phyloP scores from a whole-genome alignment of 2,329 filamentous ascomycete species.

The Byssothecium circinans region DNA sequence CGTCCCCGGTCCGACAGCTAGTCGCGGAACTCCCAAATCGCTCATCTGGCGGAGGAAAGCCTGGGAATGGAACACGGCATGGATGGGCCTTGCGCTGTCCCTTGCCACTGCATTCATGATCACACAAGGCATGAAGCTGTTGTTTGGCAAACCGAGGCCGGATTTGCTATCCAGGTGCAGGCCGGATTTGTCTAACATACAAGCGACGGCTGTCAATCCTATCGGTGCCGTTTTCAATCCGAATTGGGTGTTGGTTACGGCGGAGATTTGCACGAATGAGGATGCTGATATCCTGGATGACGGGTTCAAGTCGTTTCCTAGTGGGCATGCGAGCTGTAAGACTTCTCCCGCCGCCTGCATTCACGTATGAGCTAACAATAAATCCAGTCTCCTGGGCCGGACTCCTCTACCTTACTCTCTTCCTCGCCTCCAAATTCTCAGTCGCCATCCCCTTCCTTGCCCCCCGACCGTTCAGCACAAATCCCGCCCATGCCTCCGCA shows the following conservation, averaged over 20 bases:
- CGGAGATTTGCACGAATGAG: slow-evolving; percentile 71
- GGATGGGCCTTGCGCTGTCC: slow-evolving; percentile 77
- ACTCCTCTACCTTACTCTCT: slow-evolving; percentile 82
- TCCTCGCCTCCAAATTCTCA: slow-evolving; percentile 80
- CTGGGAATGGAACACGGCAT: slow-evolving; percentile 87
- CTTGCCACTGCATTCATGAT: slow-evolving; percentile 75
- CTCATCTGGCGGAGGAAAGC: slow-evolving; percentile 79
- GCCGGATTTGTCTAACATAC: slow-evolving; percentile 66
- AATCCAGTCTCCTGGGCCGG: slow-evolving; percentile 70
- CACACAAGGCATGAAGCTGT: slow-evolving; percentile 80
- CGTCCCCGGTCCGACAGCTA: slow-evolving; percentile 71
- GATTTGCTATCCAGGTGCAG: slow-evolving; percentile 71
- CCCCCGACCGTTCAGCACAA: slow-evolving; percentile 50
- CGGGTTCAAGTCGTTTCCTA: slow-evolving; percentile 83
- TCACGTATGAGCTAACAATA: not conserved
- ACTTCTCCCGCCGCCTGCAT: slow-evolving; percentile 3
- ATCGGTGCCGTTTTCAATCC: slow-evolving; percentile 54
- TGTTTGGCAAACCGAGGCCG: slow-evolving; percentile 66
- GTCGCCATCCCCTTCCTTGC: slow-evolving; percentile 72
- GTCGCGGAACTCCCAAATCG: slow-evolving; percentile 61
- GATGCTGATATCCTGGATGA: slow-evolving; percentile 67
- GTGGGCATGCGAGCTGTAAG: slow-evolving; percentile 71
- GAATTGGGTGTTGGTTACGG: slow-evolving; percentile 71
- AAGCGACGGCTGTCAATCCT: slow-evolving; percentile 62
- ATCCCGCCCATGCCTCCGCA: slow-evolving; percentile 54